A percentile compares a stretch with the other conserved stretches of the same genome.
phyloP scores from a whole-genome alignment of 2,329 filamentous ascomycete species.

The Diaporthe destruens region DNA sequence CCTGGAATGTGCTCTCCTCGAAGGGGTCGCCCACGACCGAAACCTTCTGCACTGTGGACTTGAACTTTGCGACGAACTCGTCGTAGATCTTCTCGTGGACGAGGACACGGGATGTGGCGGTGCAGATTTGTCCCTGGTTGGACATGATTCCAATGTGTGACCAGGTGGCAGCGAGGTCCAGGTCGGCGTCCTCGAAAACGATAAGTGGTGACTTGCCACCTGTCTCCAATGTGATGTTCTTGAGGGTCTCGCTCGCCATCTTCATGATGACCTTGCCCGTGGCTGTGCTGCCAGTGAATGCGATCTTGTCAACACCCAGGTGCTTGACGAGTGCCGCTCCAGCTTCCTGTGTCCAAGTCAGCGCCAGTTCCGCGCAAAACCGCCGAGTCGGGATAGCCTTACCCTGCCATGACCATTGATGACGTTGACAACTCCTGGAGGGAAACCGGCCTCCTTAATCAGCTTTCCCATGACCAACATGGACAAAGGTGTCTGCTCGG shows the following conservation, averaged over 20 bases:
- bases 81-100: constrained; percentile 71
- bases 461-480: constrained; percentile 73
- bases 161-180: constrained; percentile 72
- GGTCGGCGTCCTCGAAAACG: constrained; percentile 72
- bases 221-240: constrained; percentile 73
- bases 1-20: constrained; percentile 75
- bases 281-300: constrained; percentile 78
- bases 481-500: constrained; percentile 74
- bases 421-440: constrained; percentile 80
- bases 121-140: constrained; percentile 73
- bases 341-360: constrained; percentile 57
- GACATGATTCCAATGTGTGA: constrained; percentile 61
- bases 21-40: constrained; percentile 77
- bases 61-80: constrained; percentile 73
- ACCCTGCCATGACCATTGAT: constrained; percentile 74
- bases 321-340: constrained; percentile 75
- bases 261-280: constrained; percentile 81
- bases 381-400: neutral
- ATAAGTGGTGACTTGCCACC: constrained; percentile 72
- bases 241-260: constrained; percentile 71
- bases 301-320: constrained; percentile 75
- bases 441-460: constrained; percentile 80
- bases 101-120: constrained; percentile 70
- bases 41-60: constrained; percentile 66
- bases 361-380: neutral